Base-by-base conservation (phyloP, 345 rosid genomes). In the sweet orange (Citrus sinensis) region DNA sequence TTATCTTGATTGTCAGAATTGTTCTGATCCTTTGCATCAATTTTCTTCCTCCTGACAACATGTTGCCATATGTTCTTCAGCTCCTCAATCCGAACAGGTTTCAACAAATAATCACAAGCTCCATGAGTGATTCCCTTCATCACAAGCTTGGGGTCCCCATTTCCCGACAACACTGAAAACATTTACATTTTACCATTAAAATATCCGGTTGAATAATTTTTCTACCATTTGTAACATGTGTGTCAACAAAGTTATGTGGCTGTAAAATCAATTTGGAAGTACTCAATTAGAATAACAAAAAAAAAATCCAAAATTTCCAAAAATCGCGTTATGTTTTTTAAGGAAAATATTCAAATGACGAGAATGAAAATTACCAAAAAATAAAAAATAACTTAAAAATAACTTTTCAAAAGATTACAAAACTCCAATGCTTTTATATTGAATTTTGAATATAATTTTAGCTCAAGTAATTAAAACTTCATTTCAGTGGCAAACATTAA, bases 51-150 rank as follows among this genome's bases (percentile, higher is more conserved):
- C 86, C 99, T 86, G 65, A 92, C 85, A 4, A 96, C 91, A 83
- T 96, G 99, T 80, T 96, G 99, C 98, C 98, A 96, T 82, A 96
- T 94, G 86, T 94, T 96, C 79, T 90, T 90, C 65, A 94, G 82
- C 87, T 91, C 98, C 87, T 96, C 98, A 32, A 92, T 80, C 81
- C 98, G 88, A 77, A 94, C 93, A 7, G 99, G 99, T 80, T 96
- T 96, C 64, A 94, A 81, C 82, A 96, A 80, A 87, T 96, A 96
- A 70, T 94, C 98, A 80, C 95, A 94, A 75, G 98, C 99, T 7
- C 99, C 98, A 80, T 96, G 99, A 64, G 88, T 87, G 59, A 96
- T 85, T 76, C 98, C 99, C 73, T 93, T 93, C 92, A 90, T 92
- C 40, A 94, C 98, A 80, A 91, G 89, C 88, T 92, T 90, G 58